phyloP scores from a whole-genome alignment of 2,329 filamentous ascomycete species.

The Rhynchosporium secalis region DNA sequence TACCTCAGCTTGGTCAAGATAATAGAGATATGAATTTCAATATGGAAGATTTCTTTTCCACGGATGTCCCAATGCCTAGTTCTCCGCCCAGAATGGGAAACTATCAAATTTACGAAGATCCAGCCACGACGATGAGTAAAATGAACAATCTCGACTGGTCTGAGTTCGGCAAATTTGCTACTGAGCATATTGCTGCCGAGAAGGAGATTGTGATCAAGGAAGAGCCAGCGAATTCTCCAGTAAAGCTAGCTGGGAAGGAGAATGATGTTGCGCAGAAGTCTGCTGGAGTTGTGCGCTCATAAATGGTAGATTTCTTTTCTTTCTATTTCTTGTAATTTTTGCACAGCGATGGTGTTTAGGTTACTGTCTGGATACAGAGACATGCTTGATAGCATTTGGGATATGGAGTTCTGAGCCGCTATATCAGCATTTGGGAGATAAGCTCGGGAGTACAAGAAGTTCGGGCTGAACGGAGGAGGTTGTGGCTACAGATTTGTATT shows the following conservation, averaged over 20 bases:
- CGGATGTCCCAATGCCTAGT: slow-evolving; percentile 48
- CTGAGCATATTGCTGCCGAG: slow-evolving; percentile 9
- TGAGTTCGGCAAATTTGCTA: slow-evolving; percentile 29
- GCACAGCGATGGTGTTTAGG: slow-evolving; percentile 33
- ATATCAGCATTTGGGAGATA: slow-evolving; percentile 20
- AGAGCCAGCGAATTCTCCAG: slow-evolving; percentile 27
- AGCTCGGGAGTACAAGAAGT: neutral
- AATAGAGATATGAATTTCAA: slow-evolving; percentile 33
- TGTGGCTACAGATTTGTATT: neutral
- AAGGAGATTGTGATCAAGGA: slow-evolving; percentile 27
- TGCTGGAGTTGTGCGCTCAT: neutral
- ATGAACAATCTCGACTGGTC: slow-evolving; percentile 33
- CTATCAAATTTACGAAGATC: slow-evolving; percentile 35
- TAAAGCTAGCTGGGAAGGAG: slow-evolving; percentile 13
- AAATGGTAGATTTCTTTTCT: neutral
- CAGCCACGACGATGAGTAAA: slow-evolving; percentile 17
- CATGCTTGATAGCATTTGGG: slow-evolving; percentile 9
- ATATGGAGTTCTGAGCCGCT: slow-evolving; percentile 13
- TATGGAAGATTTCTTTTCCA: slow-evolving; percentile 46
- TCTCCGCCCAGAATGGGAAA: slow-evolving; percentile 45
- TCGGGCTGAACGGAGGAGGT: neutral
- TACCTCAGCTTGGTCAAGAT: slow-evolving; percentile 28
- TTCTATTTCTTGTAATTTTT: slow-evolving; percentile 19
- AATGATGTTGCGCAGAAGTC: slow-evolving; percentile 6
- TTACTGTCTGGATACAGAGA: slow-evolving; percentile 16